Evolutionary conservation across 2,329 filamentous ascomycete species (phyloP).

Genomic region (Fusarium agapanthi): DNA sequence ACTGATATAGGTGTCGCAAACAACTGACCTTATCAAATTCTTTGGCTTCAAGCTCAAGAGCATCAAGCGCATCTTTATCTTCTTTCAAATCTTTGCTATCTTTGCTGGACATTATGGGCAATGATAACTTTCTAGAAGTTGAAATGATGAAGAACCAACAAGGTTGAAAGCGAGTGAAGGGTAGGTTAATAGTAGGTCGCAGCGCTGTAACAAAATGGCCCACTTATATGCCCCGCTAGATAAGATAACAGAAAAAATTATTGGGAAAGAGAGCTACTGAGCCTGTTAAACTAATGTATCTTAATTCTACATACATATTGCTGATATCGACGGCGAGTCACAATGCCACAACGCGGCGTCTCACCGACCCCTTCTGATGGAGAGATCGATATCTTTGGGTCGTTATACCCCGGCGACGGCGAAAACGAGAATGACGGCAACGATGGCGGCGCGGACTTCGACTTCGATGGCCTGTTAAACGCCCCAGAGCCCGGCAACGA

Average conservation of each 20-base stretch:
- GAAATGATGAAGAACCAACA: constrained; percentile 5
- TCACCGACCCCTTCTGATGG: constrained; percentile 89
- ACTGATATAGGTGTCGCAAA: constrained; percentile 29
- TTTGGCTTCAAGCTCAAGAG: constrained; percentile 84
- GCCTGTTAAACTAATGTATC: constrained; percentile 6
- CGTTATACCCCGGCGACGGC: constrained; percentile 72
- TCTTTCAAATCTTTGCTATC: constrained; percentile 54
- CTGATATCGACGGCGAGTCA: constrained; percentile 21
- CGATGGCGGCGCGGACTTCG: constrained; percentile 56
- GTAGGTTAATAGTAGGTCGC: neutral
- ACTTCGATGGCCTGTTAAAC: constrained; percentile 70
- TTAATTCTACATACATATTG: constrained; percentile 7
- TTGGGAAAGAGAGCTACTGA: constrained; percentile 32
- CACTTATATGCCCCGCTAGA: constrained; percentile 46
- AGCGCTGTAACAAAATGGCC: constrained; percentile 13
- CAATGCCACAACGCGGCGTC: constrained; percentile 76
- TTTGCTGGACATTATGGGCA: constrained; percentile 49
- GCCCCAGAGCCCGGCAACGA: constrained; percentile 55
- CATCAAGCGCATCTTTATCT: constrained; percentile 80
- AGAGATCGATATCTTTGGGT: constrained; percentile 88
- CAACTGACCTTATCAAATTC: constrained; percentile 84
- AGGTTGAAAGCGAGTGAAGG: constrained; percentile 1
- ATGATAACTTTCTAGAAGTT: neutral
- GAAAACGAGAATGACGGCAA: constrained; percentile 55
- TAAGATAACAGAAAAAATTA: constrained; percentile 54